These are phyloP conservation scores for Paramecium bursaria DNA, from an alignment of 73 alveolate species.

Conservation along the genomic window DNA sequence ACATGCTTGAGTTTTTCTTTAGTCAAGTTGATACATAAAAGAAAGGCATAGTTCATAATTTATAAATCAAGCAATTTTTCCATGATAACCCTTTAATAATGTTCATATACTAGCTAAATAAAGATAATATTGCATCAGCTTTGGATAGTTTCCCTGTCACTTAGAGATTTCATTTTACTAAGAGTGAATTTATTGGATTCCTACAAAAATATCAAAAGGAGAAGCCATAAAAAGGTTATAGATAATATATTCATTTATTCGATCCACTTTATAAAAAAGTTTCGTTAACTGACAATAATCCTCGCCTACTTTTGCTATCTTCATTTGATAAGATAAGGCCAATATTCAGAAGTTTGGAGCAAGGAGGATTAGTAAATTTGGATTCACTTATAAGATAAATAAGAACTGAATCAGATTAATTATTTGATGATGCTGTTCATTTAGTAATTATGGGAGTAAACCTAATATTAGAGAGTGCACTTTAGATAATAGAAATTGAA, in stretches of 20 bases:
- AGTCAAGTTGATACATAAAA: slow-evolving; percentile 12
- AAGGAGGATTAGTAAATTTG: slow-evolving; percentile 10
- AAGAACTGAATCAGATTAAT: not conserved
- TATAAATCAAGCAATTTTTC: slow-evolving; percentile 11
- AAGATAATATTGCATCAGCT: not conserved
- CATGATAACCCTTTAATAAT: slow-evolving; percentile 44
- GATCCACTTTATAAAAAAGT: slow-evolving; percentile 25
- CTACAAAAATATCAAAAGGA: slow-evolving; percentile 4
- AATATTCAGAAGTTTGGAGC: not conserved
- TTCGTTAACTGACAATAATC: slow-evolving; percentile 7
- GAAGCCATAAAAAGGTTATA: slow-evolving; percentile 29
- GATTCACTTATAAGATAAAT: slow-evolving; percentile 21
- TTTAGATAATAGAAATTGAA: slow-evolving; percentile 25
- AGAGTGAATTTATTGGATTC: slow-evolving; percentile 20
- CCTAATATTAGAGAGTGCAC: slow-evolving; percentile 19
- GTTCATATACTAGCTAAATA: slow-evolving; percentile 9
- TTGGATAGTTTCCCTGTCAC: slow-evolving; percentile 10
- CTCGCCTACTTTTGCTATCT: slow-evolving; percentile 1
- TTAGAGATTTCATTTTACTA: slow-evolving; percentile 28
- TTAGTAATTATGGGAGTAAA: slow-evolving; percentile 16
- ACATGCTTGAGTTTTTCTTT: slow-evolving; percentile 48
- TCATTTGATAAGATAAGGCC: not conserved
- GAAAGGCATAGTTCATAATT: slow-evolving; percentile 25
- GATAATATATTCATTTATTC: slow-evolving; percentile 40
- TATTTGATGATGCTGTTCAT: slow-evolving; percentile 45